Percentiles rank a stretch among this genome's conserved stretches.
Conservation (phyloP, 345 rosid genomes). For the Citrus unshiu region DNA sequence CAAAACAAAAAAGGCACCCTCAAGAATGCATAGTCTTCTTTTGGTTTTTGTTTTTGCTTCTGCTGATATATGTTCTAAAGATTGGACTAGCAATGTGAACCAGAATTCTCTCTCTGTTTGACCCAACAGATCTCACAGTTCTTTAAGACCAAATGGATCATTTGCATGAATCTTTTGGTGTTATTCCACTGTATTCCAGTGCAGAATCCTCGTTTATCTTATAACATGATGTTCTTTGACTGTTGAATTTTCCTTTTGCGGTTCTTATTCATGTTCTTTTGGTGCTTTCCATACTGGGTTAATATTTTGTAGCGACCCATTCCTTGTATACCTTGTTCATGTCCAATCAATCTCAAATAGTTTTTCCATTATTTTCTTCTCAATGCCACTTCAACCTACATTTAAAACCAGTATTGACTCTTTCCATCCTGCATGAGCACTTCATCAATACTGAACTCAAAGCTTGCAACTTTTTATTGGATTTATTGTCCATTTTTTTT, state of each 20-base stretch:
- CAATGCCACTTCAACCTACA: not conserved
- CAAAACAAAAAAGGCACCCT: not conserved
- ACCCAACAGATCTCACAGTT: no score
- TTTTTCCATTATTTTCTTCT: not conserved
- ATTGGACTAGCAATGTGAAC: no score
- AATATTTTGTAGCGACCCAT: not conserved
- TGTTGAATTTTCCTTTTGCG: not conserved
- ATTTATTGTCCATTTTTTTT: not conserved
- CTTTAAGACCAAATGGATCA: not conserved
- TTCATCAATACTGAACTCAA: not conserved
- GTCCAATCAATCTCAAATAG: not conserved
- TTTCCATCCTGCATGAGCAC: not conserved
- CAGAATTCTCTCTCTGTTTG: no score
- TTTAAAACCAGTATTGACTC: not conserved
- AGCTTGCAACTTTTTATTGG: not conserved
- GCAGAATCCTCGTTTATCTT: not conserved
- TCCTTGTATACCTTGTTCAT: not conserved
- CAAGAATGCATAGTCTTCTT: not conserved
- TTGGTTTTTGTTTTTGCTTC: no score
- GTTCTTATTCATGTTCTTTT: not conserved
- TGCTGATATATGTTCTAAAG: no score
- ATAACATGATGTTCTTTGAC: not conserved
- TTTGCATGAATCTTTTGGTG: not conserved
- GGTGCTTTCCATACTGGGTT: not conserved
- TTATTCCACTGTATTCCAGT: not conserved